A percentile compares a stretch with the other conserved stretches of the same genome.
These are phyloP conservation scores for Silene conica DNA, from an alignment of 148 eudicot species.

Conservation along the genomic window DNA sequence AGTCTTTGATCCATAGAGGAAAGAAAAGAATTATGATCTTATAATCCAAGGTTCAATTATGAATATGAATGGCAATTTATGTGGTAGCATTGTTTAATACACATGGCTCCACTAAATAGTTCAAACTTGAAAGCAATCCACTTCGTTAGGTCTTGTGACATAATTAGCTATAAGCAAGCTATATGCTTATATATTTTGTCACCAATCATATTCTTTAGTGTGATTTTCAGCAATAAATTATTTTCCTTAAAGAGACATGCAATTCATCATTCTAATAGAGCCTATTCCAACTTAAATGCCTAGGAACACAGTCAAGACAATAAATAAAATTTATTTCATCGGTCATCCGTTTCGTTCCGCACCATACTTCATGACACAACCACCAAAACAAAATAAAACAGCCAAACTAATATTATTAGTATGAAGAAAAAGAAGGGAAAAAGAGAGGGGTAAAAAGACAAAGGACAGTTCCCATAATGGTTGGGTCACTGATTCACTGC, in stretches of 20 bases:
- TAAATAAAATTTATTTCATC: slow-evolving; percentile 15
- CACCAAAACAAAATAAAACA: slow-evolving; percentile 2
- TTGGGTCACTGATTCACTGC: slow-evolving; percentile 15
- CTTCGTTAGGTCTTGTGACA: neutral
- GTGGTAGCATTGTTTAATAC: neutral
- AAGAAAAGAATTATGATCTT: no score
- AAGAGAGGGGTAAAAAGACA: neutral
- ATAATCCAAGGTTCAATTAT: neutral
- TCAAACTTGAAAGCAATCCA: neutral
- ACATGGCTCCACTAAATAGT: slow-evolving; percentile 6
- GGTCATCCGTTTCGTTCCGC: neutral
- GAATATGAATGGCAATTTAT: neutral
- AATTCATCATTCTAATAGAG: slow-evolving; percentile 16
- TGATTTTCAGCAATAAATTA: neutral
- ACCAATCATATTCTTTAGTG: neutral
- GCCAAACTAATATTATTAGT: neutral
- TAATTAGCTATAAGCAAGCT: neutral
- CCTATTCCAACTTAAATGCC: slow-evolving; percentile 4
- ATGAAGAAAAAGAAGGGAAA: neutral
- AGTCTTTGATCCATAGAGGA: no score
- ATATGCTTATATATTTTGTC: neutral
- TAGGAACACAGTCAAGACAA: slow-evolving; percentile 13
- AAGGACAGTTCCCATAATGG: slow-evolving; percentile 14
- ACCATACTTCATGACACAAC: slow-evolving; percentile 5
- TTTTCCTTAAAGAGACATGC: neutral